Base-by-base conservation (phyloP, 192 early-diverging fungal genomes). In the Coemansia umbellata region DNA sequence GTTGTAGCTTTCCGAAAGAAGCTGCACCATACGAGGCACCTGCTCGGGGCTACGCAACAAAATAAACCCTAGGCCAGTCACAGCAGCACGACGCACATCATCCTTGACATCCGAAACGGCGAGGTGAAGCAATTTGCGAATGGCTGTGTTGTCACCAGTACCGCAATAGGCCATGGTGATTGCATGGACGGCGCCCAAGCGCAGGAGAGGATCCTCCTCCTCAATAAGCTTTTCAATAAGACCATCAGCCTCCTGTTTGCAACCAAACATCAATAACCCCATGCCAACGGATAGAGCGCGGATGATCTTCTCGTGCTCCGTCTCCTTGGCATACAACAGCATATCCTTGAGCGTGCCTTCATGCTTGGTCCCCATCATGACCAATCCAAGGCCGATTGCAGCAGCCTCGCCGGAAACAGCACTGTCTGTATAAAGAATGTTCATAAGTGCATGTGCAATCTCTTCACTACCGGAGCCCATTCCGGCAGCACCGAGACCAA, bases 221-320 rank as follows among this genome's bases (percentile, higher is more conserved):
- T 82, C 66, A 22, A 81, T 74, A 10, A 99, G 83, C 51, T 81
- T 77, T 58, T 93, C 91, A 33, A 99, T 85, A 41, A 98, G 58
- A n/a, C 57, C 68, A 69, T 99, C 97, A 4, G 97, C 97, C 37
- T 85, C 85, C 67, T 97, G 94, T 73, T 97, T 93, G 60, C 85
- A 86, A 13, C 92, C 97, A 69, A 94, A 99, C 94, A 98, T 95
- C 15, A 99, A 87, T 47, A 99, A 65, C 0, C 94, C 85, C 44
- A 99, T 89, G 42, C 97, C 95, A 22, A 97, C 80, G 8, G 95
- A 88, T 52, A 97, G 74, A 40, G 94, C 92, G 30, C 97, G 91
- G 50, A 99, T 98, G 55, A 98, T 99, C 80, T 99, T 99, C 60
- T 99, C 97, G 75, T 99, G 97, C 67, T 93, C 91, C 5, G 97